Percentiles rank a stretch among this genome's conserved stretches.
Evolutionary conservation across 257 asterid genomes (phyloP).

Genomic region (Jasminum sambac): DNA sequence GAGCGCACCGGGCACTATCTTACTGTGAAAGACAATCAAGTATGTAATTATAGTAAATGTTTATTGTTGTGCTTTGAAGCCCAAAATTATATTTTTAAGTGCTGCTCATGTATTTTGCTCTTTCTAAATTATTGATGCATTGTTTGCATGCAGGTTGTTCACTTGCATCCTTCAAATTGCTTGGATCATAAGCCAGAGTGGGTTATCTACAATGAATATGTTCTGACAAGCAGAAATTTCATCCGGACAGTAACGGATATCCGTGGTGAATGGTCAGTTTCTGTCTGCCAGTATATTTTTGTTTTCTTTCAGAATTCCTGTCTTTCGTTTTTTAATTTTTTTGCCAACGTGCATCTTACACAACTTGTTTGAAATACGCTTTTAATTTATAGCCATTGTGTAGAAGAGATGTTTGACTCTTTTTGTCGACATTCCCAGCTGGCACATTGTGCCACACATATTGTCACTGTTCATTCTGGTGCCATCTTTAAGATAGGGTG

Average conservation of each 20-base stretch:
- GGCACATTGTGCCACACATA: neutral
- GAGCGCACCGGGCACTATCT: conserved; percentile 90
- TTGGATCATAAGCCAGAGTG: conserved; percentile 96
- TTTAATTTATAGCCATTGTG: neutral
- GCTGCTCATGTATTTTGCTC: too few species aligned
- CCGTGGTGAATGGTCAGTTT: conserved; percentile 89
- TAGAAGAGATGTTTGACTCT: neutral
- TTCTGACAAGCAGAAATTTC: conserved; percentile 88
- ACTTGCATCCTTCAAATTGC: conserved; percentile 92
- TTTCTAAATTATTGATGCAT: conserved; percentile 16
- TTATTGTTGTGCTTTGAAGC: neutral
- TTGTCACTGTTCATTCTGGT: neutral
- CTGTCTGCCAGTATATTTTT: neutral
- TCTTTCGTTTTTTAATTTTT: neutral
- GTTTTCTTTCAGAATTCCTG: neutral
- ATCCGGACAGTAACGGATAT: conserved; percentile 93
- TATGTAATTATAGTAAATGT: conserved; percentile 24
- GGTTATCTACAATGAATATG: conserved; percentile 92
- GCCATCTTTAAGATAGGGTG: neutral
- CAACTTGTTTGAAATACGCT: neutral
- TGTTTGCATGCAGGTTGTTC: conserved; percentile 60
- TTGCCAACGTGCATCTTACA: neutral
- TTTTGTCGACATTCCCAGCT: neutral
- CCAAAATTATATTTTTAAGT: neutral
- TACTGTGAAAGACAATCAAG: conserved; percentile 96